phyloP scores from a whole-genome alignment of 2,329 filamentous ascomycete genomes.

The Coniochaeta sp. region DNA sequence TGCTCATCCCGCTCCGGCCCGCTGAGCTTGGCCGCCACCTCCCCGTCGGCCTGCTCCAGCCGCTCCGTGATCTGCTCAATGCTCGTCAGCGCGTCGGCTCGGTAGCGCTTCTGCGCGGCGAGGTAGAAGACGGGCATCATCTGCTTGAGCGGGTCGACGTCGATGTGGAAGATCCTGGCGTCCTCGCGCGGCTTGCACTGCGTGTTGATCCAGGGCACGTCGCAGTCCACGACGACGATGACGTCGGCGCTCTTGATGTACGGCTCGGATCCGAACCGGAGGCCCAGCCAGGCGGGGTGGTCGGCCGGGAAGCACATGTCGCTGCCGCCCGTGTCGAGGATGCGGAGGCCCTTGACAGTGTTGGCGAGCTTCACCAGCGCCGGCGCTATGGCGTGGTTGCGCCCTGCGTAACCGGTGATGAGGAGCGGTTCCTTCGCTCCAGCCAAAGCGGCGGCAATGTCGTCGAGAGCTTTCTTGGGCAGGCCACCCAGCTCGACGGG shows the following conservation, averaged over 20 bases:
- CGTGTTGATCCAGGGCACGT: conserved; percentile 91
- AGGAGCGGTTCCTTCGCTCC: conserved; percentile 60
- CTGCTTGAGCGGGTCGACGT: conserved; percentile 61
- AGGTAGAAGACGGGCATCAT: conserved; percentile 71
- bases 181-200: conserved; percentile 48
- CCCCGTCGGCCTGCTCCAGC: conserved; percentile 38
- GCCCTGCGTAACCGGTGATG: conserved; percentile 64
- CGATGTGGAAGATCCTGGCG: conserved; percentile 55
- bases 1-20: conserved; percentile 29
- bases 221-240: conserved; percentile 80
- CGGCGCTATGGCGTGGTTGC: conserved; percentile 56
- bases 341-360: conserved; percentile 59
- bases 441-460: conserved; percentile 57
- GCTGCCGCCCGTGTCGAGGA: conserved; percentile 69
- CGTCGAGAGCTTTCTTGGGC: conserved; percentile 41
- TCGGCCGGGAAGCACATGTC: conserved; percentile 76
- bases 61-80: conserved; percentile 63
- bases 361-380: conserved; percentile 62
- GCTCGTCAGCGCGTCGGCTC: conserved; percentile 56
- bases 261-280: conserved; percentile 69
- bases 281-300: conserved; percentile 61
- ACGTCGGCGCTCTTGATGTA: conserved; percentile 71
- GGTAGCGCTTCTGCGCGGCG: conserved; percentile 56
- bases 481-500: conserved; percentile 60
- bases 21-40: conserved; percentile 32